phyloP scores from a whole-genome alignment of 2,329 filamentous ascomycete genomes.

The Fusarium xyrophilum region DNA sequence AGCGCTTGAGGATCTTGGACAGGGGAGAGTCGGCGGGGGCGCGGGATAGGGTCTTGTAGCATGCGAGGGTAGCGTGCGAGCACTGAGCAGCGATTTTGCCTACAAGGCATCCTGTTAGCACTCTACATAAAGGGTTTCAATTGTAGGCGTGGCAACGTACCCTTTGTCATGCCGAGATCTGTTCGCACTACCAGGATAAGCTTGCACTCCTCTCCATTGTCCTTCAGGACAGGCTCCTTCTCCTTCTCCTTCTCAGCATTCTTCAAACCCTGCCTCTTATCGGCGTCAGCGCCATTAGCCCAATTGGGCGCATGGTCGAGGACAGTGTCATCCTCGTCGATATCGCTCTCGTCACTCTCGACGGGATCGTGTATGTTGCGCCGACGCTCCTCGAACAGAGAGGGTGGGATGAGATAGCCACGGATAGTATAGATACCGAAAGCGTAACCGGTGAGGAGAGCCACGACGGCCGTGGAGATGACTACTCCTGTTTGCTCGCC shows the following conservation, averaged over 20 bases:
- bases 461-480: conserved; percentile 75
- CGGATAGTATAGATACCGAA: conserved; percentile 76
- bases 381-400: conserved; percentile 63
- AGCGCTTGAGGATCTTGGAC: conserved; percentile 74
- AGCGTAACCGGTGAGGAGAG: conserved; percentile 79
- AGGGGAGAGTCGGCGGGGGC: conserved; percentile 61
- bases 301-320: conserved; percentile 74
- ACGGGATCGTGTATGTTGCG: conserved; percentile 64
- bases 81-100: conserved; percentile 98
- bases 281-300: conserved; percentile 67
- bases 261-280: conserved; percentile 62
- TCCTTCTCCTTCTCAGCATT: conserved; percentile 53
- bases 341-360: conserved; percentile 73
- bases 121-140: fast-evolving
- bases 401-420: conserved; percentile 65
- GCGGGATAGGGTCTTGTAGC: conserved; percentile 83
- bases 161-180: conserved; percentile 97
- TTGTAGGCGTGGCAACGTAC: conserved; percentile 54
- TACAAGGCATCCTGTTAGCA: conserved; percentile 47
- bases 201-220: conserved; percentile 82
- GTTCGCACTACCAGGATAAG: conserved; percentile 90
- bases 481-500: conserved; percentile 63
- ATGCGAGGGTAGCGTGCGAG: conserved; percentile 94
- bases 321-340: conserved; percentile 65
- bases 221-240: conserved; percentile 47